Evolutionary conservation across 768 basidiomycete species (phyloP), one percentile per base, ranked within the genome.

Genomic region (Lentinula boryana): DNA sequence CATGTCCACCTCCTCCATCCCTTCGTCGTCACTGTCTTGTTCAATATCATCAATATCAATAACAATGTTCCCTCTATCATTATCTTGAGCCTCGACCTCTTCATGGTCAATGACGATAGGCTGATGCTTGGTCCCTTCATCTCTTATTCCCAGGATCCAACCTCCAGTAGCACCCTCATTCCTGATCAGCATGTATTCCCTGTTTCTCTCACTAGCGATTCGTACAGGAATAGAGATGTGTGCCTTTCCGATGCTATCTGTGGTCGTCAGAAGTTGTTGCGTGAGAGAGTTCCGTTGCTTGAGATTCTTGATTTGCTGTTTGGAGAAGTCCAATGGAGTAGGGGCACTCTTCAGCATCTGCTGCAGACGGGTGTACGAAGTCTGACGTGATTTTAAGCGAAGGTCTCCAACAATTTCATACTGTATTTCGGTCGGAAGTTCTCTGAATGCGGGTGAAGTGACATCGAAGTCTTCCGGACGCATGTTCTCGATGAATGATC

Each of bases 351-450:
- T 80, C 18, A 96, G 77, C 97, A 99, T 99, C 60, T 88, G 87
- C 68, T 97, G 90, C 49, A 98, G 75, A 3, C 97, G 90, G 35
- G 85, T 86, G 75, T 95, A 89, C 8, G 93, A 96, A 12, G 93
- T 95, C 73, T 98, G 95, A 3, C 97, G 84, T 1, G 95, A 98
- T 72, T 94, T 95, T 60, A 97, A 79, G 3, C 97, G 86, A 52
- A 98, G 78, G 75, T 99, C 97, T 57, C 96, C 95, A 36, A 98
- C 87, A 65, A 99, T 96, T 75, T 99, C 97, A 73, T 98, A 99
- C 67, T 99, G 94, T 21, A 97, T 86, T 71, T 98, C 95, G 0
- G 93, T 96, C 2, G 97, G 95, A 2, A 98, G 83, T 63, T 93
- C 91, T 23, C 88, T 84, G 70, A 99, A 99, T 18, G 88, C 92